Percentiles rank a stretch among this genome's conserved stretches.
These are phyloP conservation scores for Stentor roeselii DNA, from an alignment of 73 alveolate species.

Conservation along the genomic window DNA sequence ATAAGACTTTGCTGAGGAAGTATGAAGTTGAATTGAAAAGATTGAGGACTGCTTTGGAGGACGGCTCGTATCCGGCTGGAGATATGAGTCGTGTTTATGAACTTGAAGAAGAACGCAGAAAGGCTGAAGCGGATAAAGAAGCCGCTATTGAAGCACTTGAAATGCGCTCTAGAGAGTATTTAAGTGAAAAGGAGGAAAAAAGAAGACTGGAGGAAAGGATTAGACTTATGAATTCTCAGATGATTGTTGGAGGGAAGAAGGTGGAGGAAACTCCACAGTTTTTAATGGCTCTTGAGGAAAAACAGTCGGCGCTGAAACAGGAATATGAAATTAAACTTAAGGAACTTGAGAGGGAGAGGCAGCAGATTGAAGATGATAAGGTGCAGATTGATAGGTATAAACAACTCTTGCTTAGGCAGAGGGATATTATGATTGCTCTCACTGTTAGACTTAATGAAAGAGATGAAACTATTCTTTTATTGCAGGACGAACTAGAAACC, in stretches of 20 bases:
- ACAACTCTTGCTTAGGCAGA: conserved; percentile 90
- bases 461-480: conserved; percentile 93
- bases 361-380: conserved; percentile 88
- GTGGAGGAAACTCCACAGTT: conserved; percentile 95
- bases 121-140: conserved; percentile 93
- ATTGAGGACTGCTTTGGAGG: conserved; percentile 88
- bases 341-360: conserved; percentile 93
- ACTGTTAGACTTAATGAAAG: conserved; percentile 97
- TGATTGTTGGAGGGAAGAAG: conserved; percentile 94
- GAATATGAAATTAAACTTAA: conserved; percentile 83
- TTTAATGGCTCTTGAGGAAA: conserved; percentile 86
- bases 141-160: conserved; percentile 95
- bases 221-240: conserved; percentile 86
- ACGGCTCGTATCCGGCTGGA: conserved; percentile 58
- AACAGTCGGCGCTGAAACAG: conserved; percentile 60
- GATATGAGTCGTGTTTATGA: conserved; percentile 63
- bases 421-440: conserved; percentile 98
- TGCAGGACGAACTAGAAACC: conserved; percentile 93
- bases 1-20: conserved; percentile 91
- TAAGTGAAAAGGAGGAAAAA: conserved; percentile 91
- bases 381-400: conserved; percentile 95
- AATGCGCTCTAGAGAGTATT: conserved; percentile 83
- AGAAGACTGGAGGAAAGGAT: conserved; percentile 94
- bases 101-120: conserved; percentile 85
- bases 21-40: conserved; percentile 95